Evolutionary conservation across 2,329 filamentous ascomycete species (phyloP).

Genomic region (Verticillium tricorpus): DNA sequence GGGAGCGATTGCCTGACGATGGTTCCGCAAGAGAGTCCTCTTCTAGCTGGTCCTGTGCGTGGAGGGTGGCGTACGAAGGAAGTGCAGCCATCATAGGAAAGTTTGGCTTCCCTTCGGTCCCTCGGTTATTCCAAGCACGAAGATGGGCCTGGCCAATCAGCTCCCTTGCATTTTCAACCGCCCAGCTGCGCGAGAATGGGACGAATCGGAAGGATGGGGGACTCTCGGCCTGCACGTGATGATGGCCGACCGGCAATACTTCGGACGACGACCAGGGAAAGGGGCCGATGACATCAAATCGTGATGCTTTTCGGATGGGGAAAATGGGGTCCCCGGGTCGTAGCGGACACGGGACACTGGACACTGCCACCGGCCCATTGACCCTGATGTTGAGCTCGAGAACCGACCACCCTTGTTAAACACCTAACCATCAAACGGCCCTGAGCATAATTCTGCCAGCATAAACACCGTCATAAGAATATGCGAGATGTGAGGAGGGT

Average conservation of each 20-base stretch:
- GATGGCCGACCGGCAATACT: background rate
- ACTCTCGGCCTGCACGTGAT: background rate
- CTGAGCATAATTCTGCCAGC: background rate
- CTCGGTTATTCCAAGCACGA: constrained; percentile 2
- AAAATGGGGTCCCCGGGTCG: background rate
- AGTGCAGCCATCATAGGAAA: constrained; percentile 3
- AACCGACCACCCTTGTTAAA: background rate
- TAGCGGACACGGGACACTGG: background rate
- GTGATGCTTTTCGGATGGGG: background rate
- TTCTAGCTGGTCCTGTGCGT: background rate
- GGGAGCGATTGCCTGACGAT: background rate
- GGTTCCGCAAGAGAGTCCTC: background rate
- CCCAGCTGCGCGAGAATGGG: background rate
- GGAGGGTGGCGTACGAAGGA: constrained; percentile 1
- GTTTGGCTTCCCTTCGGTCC: constrained; percentile 2
- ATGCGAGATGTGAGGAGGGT: background rate
- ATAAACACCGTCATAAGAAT: background rate
- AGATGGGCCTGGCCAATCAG: background rate
- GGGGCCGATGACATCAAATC: background rate
- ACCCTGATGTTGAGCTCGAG: background rate
- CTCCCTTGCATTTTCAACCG: background rate
- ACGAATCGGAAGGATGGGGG: background rate
- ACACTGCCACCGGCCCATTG: background rate
- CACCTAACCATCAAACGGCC: background rate
- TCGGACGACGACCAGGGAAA: background rate